phyloP scores from a whole-genome alignment of 2,329 filamentous ascomycete genomes.

The Cadophora malorum region DNA sequence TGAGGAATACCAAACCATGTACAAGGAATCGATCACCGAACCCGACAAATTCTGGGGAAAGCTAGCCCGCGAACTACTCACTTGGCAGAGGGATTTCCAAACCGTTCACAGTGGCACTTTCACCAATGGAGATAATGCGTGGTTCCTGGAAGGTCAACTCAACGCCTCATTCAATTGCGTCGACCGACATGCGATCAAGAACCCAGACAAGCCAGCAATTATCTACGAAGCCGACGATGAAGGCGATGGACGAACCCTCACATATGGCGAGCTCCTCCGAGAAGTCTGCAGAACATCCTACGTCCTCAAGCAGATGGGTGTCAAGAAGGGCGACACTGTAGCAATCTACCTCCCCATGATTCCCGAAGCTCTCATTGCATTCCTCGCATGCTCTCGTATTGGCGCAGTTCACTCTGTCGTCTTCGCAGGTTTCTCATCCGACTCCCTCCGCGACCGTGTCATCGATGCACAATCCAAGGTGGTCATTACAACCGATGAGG shows the following conservation, averaged over 20 bases:
- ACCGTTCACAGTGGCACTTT: constrained; percentile 84
- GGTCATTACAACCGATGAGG: constrained; percentile 96
- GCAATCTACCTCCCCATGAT: constrained; percentile 99
- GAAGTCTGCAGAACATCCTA: constrained; percentile 89
- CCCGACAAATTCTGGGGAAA: constrained; percentile 90
- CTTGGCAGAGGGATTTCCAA: constrained; percentile 90
- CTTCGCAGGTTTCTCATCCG: constrained; percentile 96
- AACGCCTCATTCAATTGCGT: constrained; percentile 98
- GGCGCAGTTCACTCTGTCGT: constrained; percentile 97
- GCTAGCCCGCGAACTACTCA: constrained; percentile 85
- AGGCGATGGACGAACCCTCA: constrained; percentile 84
- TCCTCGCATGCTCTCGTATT: constrained; percentile 90
- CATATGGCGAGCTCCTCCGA: constrained; percentile 90
- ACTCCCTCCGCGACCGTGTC: constrained; percentile 94
- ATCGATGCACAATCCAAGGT: constrained; percentile 89
- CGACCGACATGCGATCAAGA: constrained; percentile 93
- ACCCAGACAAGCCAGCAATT: constrained; percentile 92
- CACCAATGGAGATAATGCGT: constrained; percentile 81
- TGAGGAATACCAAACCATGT: constrained; percentile 71
- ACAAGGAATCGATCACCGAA: constrained; percentile 86
- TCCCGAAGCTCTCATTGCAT: constrained; percentile 89
- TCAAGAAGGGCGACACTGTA: constrained; percentile 96
- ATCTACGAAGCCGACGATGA: constrained; percentile 98
- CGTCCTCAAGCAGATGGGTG: constrained; percentile 92
- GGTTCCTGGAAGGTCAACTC: constrained; percentile 92